Base-by-base conservation (phyloP, 2,329 filamentous ascomycete genomes). In the Tolypocladium pustulatum region DNA sequence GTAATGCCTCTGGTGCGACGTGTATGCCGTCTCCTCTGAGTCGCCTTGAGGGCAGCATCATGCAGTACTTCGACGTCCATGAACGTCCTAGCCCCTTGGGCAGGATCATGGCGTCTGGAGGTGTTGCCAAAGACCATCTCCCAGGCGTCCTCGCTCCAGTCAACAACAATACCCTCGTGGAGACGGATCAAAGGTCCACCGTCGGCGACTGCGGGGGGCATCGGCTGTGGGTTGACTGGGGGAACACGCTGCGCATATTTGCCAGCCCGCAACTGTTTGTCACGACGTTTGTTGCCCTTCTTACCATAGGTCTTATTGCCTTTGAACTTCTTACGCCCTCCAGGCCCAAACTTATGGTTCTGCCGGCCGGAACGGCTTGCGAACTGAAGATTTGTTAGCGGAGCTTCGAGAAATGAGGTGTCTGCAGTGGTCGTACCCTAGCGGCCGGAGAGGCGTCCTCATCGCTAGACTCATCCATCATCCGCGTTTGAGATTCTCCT, bases 91-190 rank as follows among this genome's bases (percentile, higher is more conserved):
- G 77, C 71, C 51, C 89, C 90, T 40, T 84, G 81, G 37, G 81
- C 69, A 12, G 81, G 77, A 13, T 75, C 64, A 22, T 55, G 22
- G n/a, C 64, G 58, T 41, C 37, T 65, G 62, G 58, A 66, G 62
- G 63, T 71, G n/a, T 72, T 72, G 51, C 76, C 76, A 67, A 96
- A 97, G 27, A 96, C 77, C 20, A 77, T 77, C 22, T 93, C 85
- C 69, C 84, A 88, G 7, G 85, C 86, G 9, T 87, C 79, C 9
- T 84, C 76, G 51, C 78, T 83, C 92, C 93, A 99, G 65, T 97
- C 92, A 13, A 97, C 82, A 7, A 97, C 78, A 54, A 99, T 85
- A 30, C 84, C 90, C 72, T 99, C 94, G 56, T 89, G 88, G 32
- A 93, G 81, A 40, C 89, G 84, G 63, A 97, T 81, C 46, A 96